phyloP scores from a whole-genome alignment of 176 grass and related monocot species.

The Juncus inflexus region DNA sequence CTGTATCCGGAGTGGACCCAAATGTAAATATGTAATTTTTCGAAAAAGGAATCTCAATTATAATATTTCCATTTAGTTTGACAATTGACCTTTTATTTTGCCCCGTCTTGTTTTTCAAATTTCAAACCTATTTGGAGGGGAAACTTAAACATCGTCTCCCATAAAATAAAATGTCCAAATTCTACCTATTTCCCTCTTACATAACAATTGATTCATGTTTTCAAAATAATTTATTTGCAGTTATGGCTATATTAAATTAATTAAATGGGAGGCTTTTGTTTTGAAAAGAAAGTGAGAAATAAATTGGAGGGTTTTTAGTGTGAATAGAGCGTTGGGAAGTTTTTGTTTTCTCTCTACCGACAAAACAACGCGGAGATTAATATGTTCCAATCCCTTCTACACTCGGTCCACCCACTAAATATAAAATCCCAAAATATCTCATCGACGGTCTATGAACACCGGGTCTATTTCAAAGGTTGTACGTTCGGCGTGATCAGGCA shows the following conservation, averaged over 20 bases:
- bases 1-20: background rate
- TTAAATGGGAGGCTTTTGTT: too few species aligned
- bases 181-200: conserved; percentile 6
- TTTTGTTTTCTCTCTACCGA: conserved; percentile 22
- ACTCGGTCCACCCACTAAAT: background rate
- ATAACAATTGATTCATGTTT: background rate
- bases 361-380: conserved; percentile 19
- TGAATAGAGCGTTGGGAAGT: conserved; percentile 4
- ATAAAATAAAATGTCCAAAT: background rate
- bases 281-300: too few species aligned
- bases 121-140: conserved; percentile 12
- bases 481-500: background rate
- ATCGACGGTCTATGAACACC: background rate
- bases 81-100: background rate
- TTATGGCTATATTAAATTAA: too few species aligned
- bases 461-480: background rate
- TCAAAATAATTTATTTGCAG: too few species aligned
- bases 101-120: conserved; percentile 16
- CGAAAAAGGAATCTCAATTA: conserved; percentile 8
- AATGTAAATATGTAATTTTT: background rate
- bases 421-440: background rate
- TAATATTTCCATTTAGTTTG: conserved; percentile 13
- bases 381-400: background rate
- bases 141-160: background rate
- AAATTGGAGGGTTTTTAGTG: too few species aligned